A percentile compares a stretch with the other conserved stretches of the same genome.
phyloP scores from a whole-genome alignment of 176 grass and related monocot species.

The Musa troglodytarum region DNA sequence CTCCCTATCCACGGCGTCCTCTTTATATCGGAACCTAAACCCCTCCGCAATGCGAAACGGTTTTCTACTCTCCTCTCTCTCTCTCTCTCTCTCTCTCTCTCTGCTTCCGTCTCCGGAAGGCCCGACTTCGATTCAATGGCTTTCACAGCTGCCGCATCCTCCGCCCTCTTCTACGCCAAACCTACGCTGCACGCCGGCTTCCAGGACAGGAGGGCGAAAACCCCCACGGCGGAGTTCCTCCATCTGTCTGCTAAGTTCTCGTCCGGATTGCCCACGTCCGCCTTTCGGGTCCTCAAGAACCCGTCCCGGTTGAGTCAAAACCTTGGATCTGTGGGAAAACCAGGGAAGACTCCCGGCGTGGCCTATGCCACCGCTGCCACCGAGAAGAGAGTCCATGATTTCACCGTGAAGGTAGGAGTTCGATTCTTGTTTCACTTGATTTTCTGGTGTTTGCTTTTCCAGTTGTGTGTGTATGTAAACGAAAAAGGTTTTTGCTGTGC shows the following conservation, averaged over 20 bases:
- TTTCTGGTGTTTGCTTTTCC: not conserved
- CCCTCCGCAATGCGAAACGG: no score
- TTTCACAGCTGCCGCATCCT: constrained; percentile 8
- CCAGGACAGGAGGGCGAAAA: not conserved
- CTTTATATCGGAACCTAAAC: no score
- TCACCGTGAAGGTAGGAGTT: constrained; percentile 56
- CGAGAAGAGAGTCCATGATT: constrained; percentile 80
- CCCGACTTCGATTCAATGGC: constrained; percentile 22
- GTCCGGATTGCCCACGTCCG: not conserved
- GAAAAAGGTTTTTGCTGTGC: not conserved
- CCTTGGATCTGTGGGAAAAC: constrained; percentile 9
- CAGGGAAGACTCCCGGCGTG: constrained; percentile 37
- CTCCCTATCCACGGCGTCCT: no score
- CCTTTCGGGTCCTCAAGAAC: not conserved
- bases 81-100: not conserved
- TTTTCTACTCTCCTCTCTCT: not conserved
- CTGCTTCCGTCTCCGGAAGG: not conserved
- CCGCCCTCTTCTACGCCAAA: constrained; percentile 17
- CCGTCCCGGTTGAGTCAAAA: constrained; percentile 1
- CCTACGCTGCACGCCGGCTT: not conserved
- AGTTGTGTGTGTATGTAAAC: not conserved
- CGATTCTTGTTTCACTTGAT: not conserved
- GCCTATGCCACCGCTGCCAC: constrained; percentile 70
- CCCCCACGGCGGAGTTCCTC: constrained; percentile 15
- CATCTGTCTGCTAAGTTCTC: constrained; percentile 12